Evolutionary conservation across 148 eudicot genomes (phyloP).

Genomic region (Polygonum maritimum): DNA sequence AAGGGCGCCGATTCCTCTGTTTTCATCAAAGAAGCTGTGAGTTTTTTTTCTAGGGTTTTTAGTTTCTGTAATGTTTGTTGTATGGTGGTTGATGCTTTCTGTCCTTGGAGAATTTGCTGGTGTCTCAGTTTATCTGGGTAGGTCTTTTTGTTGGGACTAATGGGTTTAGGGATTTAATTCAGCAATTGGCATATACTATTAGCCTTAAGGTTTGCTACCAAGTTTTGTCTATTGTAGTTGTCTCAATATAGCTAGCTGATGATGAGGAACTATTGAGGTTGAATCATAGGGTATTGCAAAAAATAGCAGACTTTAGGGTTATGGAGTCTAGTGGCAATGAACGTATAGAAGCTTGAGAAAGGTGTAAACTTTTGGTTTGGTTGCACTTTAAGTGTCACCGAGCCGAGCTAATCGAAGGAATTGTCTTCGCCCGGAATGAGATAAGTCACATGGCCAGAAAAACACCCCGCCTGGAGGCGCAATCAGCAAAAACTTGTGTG

Average conservation of each 20-base stretch:
- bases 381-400: background rate
- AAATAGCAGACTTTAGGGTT: too few species aligned
- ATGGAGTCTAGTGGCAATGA: too few species aligned
- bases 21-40: conserved; percentile 91
- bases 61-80: background rate
- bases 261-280: background rate
- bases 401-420: background rate
- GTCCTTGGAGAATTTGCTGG: background rate
- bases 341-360: background rate
- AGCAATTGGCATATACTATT: background rate
- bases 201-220: background rate
- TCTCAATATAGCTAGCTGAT: background rate
- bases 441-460: background rate
- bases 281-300: background rate
- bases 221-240: background rate
- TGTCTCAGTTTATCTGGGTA: background rate
- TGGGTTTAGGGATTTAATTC: background rate
- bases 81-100: too few species aligned
- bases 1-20: conserved; percentile 91
- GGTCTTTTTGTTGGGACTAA: background rate
- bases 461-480: background rate
- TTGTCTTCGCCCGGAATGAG: background rate
- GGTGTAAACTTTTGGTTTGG: background rate
- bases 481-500: background rate
- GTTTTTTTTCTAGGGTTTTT: conserved; percentile 11